phyloP scores from a whole-genome alignment of 2,329 filamentous ascomycete genomes.

The Alternaria angustiovoidea region DNA sequence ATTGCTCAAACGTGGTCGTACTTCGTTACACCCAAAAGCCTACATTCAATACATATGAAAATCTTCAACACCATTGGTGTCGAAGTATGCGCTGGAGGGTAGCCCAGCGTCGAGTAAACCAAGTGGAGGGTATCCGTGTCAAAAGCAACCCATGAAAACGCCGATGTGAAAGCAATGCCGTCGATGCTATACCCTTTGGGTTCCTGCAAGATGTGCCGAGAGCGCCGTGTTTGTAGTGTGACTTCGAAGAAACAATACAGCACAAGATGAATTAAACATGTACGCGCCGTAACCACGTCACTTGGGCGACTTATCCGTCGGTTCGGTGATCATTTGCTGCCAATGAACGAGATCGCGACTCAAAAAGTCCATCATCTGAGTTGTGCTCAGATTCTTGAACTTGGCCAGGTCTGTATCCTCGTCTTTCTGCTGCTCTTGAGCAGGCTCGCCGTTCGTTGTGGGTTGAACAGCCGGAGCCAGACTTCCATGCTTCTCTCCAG shows the following conservation, averaged over 20 bases:
- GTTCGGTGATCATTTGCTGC: constrained; percentile 66
- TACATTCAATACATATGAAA: constrained; percentile 6
- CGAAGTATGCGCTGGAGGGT: background rate
- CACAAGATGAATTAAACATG: background rate
- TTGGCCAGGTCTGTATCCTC: constrained; percentile 45
- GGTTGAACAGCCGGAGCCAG: constrained; percentile 38
- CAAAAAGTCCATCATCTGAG: constrained; percentile 91
- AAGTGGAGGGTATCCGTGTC: constrained; percentile 47
- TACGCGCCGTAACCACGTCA: background rate
- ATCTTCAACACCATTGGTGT: background rate
- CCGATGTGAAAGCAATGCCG: constrained; percentile 17
- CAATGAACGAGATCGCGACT: constrained; percentile 83
- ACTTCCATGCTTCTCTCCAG: constrained; percentile 56
- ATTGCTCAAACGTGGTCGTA: background rate
- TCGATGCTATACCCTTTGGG: background rate
- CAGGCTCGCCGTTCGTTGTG: constrained; percentile 33
- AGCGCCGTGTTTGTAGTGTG: constrained; percentile 10
- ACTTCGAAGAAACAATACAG: background rate
- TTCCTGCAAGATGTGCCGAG: constrained; percentile 1
- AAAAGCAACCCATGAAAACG: constrained; percentile 25
- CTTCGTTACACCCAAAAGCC: constrained; percentile 4
- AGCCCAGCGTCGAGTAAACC: constrained; percentile 8
- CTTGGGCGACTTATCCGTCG: constrained; percentile 37
- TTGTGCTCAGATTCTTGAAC: constrained; percentile 78
- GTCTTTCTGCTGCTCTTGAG: constrained; percentile 50